Percentiles rank a stretch among this genome's conserved stretches.
Conservation (phyloP, 2,329 filamentous ascomycete genomes). For the Cladophialophora bantiana region DNA sequence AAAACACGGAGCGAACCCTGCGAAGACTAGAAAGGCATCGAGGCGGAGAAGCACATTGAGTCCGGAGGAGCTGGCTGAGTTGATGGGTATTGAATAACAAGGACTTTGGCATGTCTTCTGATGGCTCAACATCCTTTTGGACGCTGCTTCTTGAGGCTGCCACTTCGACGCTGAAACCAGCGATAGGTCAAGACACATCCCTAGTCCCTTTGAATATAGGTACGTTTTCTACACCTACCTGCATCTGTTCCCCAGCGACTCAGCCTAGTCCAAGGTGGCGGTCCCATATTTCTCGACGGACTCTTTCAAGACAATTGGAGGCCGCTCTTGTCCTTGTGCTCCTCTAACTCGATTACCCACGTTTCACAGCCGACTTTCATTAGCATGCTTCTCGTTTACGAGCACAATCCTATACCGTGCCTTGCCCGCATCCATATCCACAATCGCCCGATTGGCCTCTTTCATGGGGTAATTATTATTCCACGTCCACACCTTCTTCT, state of each 20-base stretch:
- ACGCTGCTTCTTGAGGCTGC: background rate
- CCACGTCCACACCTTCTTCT: constrained; percentile 55
- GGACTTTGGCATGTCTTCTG: background rate
- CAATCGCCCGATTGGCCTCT: constrained; percentile 53
- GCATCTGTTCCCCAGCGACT: background rate
- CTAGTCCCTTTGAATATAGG: background rate
- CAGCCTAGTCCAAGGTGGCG: background rate
- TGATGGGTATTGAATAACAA: constrained; percentile 37
- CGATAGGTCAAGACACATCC: background rate
- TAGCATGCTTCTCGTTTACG: constrained; percentile 45
- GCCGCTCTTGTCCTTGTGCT: background rate
- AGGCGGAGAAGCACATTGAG: constrained; percentile 54
- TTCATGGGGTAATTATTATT: constrained; percentile 52
- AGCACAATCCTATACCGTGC: constrained; percentile 57
- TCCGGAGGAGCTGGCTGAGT: constrained; percentile 50
- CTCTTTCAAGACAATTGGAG: background rate
- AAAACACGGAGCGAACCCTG: constrained; percentile 20
- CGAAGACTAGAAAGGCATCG: constrained; percentile 26
- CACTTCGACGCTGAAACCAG: background rate
- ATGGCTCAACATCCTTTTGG: background rate
- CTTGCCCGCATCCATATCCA: constrained; percentile 55
- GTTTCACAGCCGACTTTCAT: constrained; percentile 7
- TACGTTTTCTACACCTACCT: background rate
- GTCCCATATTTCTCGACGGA: background rate
- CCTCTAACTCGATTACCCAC: background rate